Evolutionary conservation across 148 eudicot genomes (phyloP).

Genomic region (Drosera capensis): DNA sequence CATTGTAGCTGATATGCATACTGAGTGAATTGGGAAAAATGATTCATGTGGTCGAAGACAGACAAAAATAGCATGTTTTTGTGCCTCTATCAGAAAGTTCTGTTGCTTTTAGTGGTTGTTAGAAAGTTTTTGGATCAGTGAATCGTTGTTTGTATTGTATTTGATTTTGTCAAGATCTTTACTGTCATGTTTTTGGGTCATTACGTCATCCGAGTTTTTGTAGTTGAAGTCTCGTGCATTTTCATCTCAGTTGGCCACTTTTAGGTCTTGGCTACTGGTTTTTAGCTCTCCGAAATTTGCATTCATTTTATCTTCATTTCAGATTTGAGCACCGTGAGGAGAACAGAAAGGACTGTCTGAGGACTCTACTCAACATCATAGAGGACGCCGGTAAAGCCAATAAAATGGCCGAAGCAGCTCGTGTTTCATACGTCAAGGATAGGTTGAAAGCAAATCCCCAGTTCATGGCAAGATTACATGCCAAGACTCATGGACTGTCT

Average conservation of each 20-base stretch:
- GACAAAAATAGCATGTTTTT: no score
- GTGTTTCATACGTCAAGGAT: constrained; percentile 50
- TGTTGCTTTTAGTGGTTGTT: neutral
- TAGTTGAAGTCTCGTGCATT: no score
- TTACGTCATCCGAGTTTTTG: no score
- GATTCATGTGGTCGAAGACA: neutral
- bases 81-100: neutral
- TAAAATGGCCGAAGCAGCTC: constrained; percentile 49
- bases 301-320: constrained; percentile 1
- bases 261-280: neutral
- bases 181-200: no score
- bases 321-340: constrained; percentile 97
- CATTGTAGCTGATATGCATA: no score
- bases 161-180: no score
- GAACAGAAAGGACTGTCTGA: constrained; percentile 92
- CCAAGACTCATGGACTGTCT: constrained; percentile 19
- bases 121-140: no score
- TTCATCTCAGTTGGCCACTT: neutral
- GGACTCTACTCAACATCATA: constrained; percentile 51
- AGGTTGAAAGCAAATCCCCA: constrained; percentile 65
- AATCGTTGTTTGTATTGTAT: no score
- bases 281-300: neutral
- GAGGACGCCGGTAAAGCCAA: constrained; percentile 91
- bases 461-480: constrained; percentile 71
- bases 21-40: neutral